A percentile compares a stretch with the other conserved stretches of the same genome.
Conservation (phyloP, 352 stramenopile species). For the Phytophthora podocarpi region DNA sequence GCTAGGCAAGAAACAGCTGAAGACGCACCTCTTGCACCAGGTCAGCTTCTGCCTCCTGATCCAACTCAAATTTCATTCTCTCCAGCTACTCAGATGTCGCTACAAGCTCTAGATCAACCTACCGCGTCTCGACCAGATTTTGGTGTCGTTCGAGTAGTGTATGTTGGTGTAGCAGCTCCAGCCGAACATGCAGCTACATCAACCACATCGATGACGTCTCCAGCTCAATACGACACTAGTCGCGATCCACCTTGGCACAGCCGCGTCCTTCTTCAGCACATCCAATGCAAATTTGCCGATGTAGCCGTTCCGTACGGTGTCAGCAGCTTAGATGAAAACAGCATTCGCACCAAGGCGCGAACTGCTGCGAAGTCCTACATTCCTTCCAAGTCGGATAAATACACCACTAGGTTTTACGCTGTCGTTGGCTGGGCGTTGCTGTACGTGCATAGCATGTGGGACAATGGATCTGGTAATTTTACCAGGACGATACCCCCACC, state of each 20-base stretch:
- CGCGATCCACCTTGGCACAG: slow-evolving; percentile 9
- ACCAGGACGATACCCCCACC: not conserved
- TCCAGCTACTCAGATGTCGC: too few species aligned
- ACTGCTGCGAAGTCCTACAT: slow-evolving; percentile 3
- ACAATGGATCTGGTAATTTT: slow-evolving; percentile 1
- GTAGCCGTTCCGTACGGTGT: slow-evolving; percentile 3
- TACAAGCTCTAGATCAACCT: too few species aligned
- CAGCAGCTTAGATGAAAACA: slow-evolving; percentile 4
- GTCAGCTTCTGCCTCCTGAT: too few species aligned
- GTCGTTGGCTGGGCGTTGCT: not conserved
- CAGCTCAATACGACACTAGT: not conserved
- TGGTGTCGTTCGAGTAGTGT: too few species aligned
- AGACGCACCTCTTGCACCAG: too few species aligned
- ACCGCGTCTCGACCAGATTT: too few species aligned
- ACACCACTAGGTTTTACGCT: slow-evolving; percentile 1
- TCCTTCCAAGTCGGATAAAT: too few species aligned
- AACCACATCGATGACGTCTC: too few species aligned
- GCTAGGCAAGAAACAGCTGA: not conserved
- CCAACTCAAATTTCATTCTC: not conserved
- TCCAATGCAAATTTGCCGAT: not conserved
- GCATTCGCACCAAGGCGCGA: not conserved
- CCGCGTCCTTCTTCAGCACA: not conserved
- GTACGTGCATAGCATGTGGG: slow-evolving; percentile 6
- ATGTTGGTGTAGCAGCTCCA: too few species aligned
- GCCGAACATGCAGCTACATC: too few species aligned